Percentiles rank a stretch among this genome's conserved stretches.
These are phyloP conservation scores for Bipolaris gigantea DNA, from an alignment of 2,329 filamentous ascomycete genomes.

Conservation along the genomic window DNA sequence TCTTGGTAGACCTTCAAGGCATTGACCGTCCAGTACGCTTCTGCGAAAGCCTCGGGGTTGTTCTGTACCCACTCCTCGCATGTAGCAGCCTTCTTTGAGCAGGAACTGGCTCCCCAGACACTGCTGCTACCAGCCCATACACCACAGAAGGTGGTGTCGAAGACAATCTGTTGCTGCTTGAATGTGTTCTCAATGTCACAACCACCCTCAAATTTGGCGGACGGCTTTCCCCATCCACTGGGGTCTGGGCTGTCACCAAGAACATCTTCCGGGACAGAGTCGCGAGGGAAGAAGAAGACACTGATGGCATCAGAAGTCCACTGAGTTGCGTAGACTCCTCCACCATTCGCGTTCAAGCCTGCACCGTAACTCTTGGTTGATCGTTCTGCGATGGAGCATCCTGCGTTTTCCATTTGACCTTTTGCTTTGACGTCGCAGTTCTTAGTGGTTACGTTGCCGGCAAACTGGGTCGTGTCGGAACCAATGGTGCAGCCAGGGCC, in stretches of 20 bases:
- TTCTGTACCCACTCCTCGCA: slow-evolving; percentile 73
- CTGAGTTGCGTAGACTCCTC: slow-evolving; percentile 52
- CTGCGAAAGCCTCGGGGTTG: slow-evolving; percentile 69
- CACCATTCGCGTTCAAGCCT: slow-evolving; percentile 54
- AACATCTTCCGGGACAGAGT: slow-evolving; percentile 66
- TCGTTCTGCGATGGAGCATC: slow-evolving; percentile 48
- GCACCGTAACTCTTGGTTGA: slow-evolving; percentile 52
- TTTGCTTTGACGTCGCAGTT: slow-evolving; percentile 54
- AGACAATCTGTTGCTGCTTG: slow-evolving; percentile 71
- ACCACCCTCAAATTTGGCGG: slow-evolving; percentile 65
- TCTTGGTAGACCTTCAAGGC: slow-evolving; percentile 46
- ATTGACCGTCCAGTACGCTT: slow-evolving; percentile 75
- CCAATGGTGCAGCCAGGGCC: slow-evolving; percentile 49
- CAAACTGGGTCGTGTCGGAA: slow-evolving; percentile 47
- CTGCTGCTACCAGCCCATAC: slow-evolving; percentile 72
- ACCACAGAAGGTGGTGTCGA: slow-evolving; percentile 85
- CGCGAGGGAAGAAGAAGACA: slow-evolving; percentile 82
- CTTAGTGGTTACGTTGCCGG: slow-evolving; percentile 52
- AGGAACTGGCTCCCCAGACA: slow-evolving; percentile 65
- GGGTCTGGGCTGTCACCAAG: slow-evolving; percentile 63
- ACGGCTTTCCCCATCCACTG: slow-evolving; percentile 66
- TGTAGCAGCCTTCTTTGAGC: slow-evolving; percentile 61
- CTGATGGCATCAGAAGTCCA: slow-evolving; percentile 74
- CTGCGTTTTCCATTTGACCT: slow-evolving; percentile 45
- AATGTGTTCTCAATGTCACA: slow-evolving; percentile 76